Evolutionary conservation across 441 rosid species (phyloP).

Genomic region (Adansonia grandidieri): DNA sequence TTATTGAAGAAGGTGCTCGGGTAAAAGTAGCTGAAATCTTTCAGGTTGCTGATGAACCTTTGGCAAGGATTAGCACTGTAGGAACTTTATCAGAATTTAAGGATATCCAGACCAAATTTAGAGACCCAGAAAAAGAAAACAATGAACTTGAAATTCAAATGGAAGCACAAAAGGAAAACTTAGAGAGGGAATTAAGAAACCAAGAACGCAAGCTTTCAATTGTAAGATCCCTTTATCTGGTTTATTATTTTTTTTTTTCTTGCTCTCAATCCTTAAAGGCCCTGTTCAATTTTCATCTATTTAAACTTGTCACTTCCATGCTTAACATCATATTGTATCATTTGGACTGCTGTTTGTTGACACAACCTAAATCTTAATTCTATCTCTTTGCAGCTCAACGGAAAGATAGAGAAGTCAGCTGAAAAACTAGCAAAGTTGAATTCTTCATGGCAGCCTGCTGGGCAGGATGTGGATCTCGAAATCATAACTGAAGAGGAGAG

Average conservation of each 20-base stretch:
- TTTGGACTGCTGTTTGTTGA: conserved; percentile 23
- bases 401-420: conserved; percentile 60
- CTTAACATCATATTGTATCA: background rate
- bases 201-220: conserved; percentile 68
- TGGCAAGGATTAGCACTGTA: conserved; percentile 41
- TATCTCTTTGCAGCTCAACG: conserved; percentile 55
- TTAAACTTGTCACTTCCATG: background rate
- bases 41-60: conserved; percentile 44
- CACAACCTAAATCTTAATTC: conserved; percentile 10
- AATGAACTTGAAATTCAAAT: conserved; percentile 42
- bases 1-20: conserved; percentile 67
- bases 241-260: background rate
- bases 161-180: conserved; percentile 58
- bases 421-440: conserved; percentile 57
- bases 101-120: conserved; percentile 49
- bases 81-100: conserved; percentile 79
- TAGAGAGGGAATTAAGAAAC: conserved; percentile 58
- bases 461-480: conserved; percentile 58
- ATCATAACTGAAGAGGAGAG: conserved; percentile 78
- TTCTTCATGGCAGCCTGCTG: conserved; percentile 52
- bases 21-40: conserved; percentile 49
- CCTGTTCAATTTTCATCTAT: background rate
- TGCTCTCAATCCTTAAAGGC: background rate
- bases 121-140: conserved; percentile 38
- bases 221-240: conserved; percentile 45